Evolutionary conservation across 2,329 filamentous ascomycete genomes (phyloP), one percentile per base, ranked within the genome.

Genomic region (Lasiodiplodia sp.): DNA sequence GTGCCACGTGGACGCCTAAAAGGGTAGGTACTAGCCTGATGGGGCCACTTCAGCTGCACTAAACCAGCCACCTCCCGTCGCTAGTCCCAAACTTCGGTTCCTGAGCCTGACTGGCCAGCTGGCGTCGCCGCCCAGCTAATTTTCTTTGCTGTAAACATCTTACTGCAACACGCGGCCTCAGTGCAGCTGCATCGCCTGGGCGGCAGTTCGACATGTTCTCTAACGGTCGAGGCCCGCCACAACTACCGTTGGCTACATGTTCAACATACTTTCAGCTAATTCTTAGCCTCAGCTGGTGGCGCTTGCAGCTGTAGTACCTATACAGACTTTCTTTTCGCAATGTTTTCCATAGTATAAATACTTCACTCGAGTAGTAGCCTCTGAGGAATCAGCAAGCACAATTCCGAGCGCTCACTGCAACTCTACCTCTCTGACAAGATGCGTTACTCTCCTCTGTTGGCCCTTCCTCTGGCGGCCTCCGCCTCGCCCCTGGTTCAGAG

Each of bases 211-310:
- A 16, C 53, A 38, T 16, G 53, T 56, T 31, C 34, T 37, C 23
- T 18, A 56, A 21, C 16, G 31, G 16, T 38, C 53, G 28, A 56
- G 53, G 28, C 53, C 53, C 53, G 53, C 53, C 53, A 56, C 53
- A 56, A 40, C 38, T 12, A 40, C 38, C 2, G 12, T 16, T 56
- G n/a, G 7, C 53, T 37, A 28, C 11, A 21, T 37, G 28, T 31
- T 12, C 53, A 18, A 37, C 23, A 31, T 7, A 18, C 18, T 37
- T 10, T 10, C 28, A 14, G 38, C 38, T 40, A 56, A 56, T n/a
- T 37, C 5, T 37, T 31, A 37, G 31, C n/a, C 31, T 37, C 53
- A 37, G 31, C 31, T n/a, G 28, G 25, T 34, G 53, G 53, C 53
- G 53, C 53, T 38, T 6, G 28, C 28, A 6, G 28, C 28, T 28